phyloP scores from a whole-genome alignment of 257 asterid genomes.

The Scutellaria baicalensis region DNA sequence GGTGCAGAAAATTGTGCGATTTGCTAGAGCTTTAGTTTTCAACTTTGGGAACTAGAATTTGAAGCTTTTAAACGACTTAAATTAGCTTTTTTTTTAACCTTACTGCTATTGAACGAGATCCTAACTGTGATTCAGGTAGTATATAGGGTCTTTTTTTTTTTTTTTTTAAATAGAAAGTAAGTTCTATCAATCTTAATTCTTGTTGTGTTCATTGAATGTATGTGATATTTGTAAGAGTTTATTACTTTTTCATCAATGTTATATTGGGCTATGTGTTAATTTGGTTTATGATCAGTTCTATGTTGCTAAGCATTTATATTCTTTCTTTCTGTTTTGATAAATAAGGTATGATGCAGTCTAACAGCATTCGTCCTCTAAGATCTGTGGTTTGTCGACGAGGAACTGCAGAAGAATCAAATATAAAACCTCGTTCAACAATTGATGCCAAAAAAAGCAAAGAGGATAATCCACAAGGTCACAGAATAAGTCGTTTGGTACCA shows the following conservation, averaged over 20 bases:
- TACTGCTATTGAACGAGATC: not conserved
- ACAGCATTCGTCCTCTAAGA: slow-evolving; percentile 58
- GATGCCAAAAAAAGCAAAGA: slow-evolving; percentile 30
- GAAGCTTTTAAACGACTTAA: too few relatives aligned
- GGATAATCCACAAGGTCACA: slow-evolving; percentile 27
- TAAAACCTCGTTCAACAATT: slow-evolving; percentile 21
- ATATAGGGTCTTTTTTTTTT: not conserved
- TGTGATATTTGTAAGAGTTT: not conserved
- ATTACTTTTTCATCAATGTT: not conserved
- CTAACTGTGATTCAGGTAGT: not conserved
- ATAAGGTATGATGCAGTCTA: slow-evolving; percentile 54
- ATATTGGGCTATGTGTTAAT: not conserved
- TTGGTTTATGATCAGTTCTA: not conserved
- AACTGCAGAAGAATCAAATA: slow-evolving; percentile 39
- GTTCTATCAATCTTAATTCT: not conserved
- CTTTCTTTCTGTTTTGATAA: not conserved
- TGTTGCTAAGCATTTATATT: slow-evolving; percentile 8
- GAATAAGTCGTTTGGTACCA: slow-evolving; percentile 20
- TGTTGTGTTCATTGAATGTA: not conserved
- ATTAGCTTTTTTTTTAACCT: not conserved
- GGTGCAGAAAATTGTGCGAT: not conserved
- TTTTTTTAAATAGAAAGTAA: not conserved
- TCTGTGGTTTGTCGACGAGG: slow-evolving; percentile 44
- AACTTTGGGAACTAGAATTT: not conserved
- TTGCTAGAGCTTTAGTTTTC: not conserved